Percentiles rank a stretch among this genome's conserved stretches.
These are phyloP conservation scores for Barbarea vulgaris DNA, from an alignment of 345 rosid species.

Conservation along the genomic window DNA sequence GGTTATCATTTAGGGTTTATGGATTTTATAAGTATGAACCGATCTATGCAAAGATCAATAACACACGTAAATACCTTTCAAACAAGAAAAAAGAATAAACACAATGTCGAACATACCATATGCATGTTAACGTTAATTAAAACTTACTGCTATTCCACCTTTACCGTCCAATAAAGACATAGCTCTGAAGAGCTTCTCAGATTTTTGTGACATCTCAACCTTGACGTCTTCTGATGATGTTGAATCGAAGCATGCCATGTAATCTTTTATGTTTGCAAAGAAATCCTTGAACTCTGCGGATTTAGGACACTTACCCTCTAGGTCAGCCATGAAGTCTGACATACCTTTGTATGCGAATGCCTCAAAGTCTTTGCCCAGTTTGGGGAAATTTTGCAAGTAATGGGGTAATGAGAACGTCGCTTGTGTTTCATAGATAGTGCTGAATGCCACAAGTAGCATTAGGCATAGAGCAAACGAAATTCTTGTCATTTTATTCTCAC, in stretches of 20 bases:
- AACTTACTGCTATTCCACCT: constrained; percentile 24
- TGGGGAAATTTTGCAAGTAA: constrained; percentile 26
- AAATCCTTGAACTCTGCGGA: constrained; percentile 22
- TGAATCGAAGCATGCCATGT: constrained; percentile 2
- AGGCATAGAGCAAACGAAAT: not conserved
- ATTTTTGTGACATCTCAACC: not conserved
- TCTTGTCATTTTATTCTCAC: constrained; percentile 24
- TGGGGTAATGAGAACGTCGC: constrained; percentile 11
- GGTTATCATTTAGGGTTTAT: too few species aligned
- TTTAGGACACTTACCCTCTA: constrained; percentile 20
- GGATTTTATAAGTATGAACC: too few species aligned
- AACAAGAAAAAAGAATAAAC: not conserved
- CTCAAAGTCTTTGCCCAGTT: constrained; percentile 14
- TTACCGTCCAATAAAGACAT: constrained; percentile 2
- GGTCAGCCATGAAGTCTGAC: not conserved
- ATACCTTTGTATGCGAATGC: constrained; percentile 22
- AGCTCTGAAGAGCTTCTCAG: constrained; percentile 12
- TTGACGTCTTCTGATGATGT: constrained; percentile 11
- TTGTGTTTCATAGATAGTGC: constrained; percentile 22
- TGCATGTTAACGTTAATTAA: not conserved
- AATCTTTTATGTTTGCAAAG: constrained; percentile 20
- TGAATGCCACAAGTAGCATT: constrained; percentile 21
- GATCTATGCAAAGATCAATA: too few species aligned
- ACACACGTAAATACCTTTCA: too few species aligned
- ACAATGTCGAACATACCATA: not conserved